Evolutionary conservation across 257 asterid genomes (phyloP), one percentile per base, ranked within the genome.

Genomic region (Vinca minor): DNA sequence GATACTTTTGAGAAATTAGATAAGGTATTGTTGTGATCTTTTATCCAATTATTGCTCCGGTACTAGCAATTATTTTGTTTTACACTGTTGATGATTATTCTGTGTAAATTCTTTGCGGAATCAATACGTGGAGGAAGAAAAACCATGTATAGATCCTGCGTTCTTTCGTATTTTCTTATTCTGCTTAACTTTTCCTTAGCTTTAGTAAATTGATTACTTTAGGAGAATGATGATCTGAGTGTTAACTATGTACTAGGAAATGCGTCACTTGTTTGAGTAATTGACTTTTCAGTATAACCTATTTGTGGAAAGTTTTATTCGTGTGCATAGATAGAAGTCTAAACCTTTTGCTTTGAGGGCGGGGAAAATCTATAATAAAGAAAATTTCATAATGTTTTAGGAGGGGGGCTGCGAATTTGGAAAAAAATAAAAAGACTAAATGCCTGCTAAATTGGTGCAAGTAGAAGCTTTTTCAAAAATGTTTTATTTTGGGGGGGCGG

Each of bases 1-100:
- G 91, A 89, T 48, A 81, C 97, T 41, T 89, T 87, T 21, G 94
- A 93, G 69, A 93, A 76, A 75, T 84, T 89, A 59, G 96, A 89
- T 62, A 89, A 89, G 98, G 97, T 89, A 84, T 62, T 65, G 18
- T 61, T 73, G 39, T 71, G 61, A 8, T 56, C 53, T 31, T 46
- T 5, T 10, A 9, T 6, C 3, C 11, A 46, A 11, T 46, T 36
- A 38, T 8, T 28, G 53, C 57, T 45, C 8, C 46, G 34, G 26
- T 36, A 41, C 31, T 23, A 26, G n/a, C n/a, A n/a, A n/a, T n/a
- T n/a, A n/a, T n/a, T n/a, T n/a, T n/a, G n/a, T n/a, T n/a, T n/a
- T n/a, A n/a, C n/a, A n/a, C n/a, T n/a, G n/a, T n/a, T n/a, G n/a
- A n/a, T n/a, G n/a, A n/a, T n/a, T n/a, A n/a, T n/a, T n/a, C n/a